A percentile compares a stretch with the other conserved stretches of the same genome.
phyloP scores from a whole-genome alignment of 257 asterid genomes.

The Solanum piurae region DNA sequence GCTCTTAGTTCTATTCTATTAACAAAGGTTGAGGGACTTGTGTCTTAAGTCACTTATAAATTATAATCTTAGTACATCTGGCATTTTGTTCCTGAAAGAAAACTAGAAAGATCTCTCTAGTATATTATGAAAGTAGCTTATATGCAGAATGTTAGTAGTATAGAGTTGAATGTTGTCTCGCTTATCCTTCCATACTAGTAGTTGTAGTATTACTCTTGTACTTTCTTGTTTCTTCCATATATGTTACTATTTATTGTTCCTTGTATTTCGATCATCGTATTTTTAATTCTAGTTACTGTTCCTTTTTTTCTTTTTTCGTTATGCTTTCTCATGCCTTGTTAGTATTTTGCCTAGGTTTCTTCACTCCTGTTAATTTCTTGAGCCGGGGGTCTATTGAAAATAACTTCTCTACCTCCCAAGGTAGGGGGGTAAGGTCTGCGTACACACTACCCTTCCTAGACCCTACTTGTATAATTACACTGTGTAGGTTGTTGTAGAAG shows the following conservation, averaged over 20 bases:
- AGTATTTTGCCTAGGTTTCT: neutral
- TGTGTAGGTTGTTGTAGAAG: neutral
- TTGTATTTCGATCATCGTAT: neutral
- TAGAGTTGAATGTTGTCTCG: neutral
- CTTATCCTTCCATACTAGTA: neutral
- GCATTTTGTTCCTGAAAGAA: slow-evolving; percentile 64
- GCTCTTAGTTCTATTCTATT: neutral
- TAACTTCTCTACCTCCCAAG: neutral
- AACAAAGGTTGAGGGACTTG: neutral
- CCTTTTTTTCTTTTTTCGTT: neutral
- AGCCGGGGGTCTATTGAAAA: neutral
- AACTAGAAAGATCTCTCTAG: neutral
- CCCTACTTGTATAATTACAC: neutral
- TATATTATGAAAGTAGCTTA: neutral
- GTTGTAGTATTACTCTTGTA: neutral
- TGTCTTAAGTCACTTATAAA: neutral
- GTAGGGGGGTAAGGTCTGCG: neutral
- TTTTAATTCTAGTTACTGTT: neutral
- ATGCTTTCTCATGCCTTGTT: neutral
- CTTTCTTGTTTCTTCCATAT: neutral
- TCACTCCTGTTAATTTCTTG: neutral
- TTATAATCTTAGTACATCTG: slow-evolving; percentile 27
- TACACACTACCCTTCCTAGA: neutral
- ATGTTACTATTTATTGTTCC: neutral
- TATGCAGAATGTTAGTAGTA: no score